Evolutionary conservation across 1,284 basidiomycete genomes (phyloP), one percentile per base, ranked within the genome.

Genomic region (Ustilago xerochloae): DNA sequence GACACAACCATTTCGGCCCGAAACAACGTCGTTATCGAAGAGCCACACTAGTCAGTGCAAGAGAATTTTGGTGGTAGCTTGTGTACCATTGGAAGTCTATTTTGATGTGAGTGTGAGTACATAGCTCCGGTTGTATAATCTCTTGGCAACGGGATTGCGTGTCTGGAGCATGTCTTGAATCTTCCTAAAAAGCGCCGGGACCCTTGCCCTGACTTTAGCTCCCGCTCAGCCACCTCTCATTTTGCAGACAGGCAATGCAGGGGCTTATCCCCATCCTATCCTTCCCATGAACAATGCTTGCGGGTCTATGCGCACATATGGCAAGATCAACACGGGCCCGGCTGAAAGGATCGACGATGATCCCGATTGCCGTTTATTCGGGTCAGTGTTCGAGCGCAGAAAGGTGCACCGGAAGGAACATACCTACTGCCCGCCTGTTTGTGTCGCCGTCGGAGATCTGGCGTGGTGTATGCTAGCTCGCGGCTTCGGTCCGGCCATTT

Each of bases 1-100:
- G n/a, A n/a, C n/a, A n/a, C n/a, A n/a, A n/a, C n/a, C 29, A 30
- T 10, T 22, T 45, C 48, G 57, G 57, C 41, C 57, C 57, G 49
- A 60, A 36, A n/a, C 45, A 24, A 3, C 4, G 13, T 45, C 43
- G 38, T 39, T 20, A 20, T 18, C 4, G 9, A 16, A 39, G n/a
- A 43, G 41, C 41, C 41, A 24, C n/a, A n/a, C n/a, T n/a, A n/a
- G n/a, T n/a, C n/a, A n/a, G n/a, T n/a, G n/a, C n/a, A n/a, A n/a
- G n/a, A 43, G 41, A 43, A 43, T 24, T 24, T 26, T 13, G n/a
- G 38, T 4, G n/a, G n/a, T 39, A 7, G 12, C 7, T 18, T 7
- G 8, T 18, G 12, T 43, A 13, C 12, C 15, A 10, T 43, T 7
- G 18, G 38, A 41, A 9, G 5, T 41, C 4, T 9, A n/a, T 20